A percentile compares a stretch with the other conserved stretches of the same genome.
phyloP scores from a whole-genome alignment of 2,329 filamentous ascomycete genomes.

The Penicillium sp. region DNA sequence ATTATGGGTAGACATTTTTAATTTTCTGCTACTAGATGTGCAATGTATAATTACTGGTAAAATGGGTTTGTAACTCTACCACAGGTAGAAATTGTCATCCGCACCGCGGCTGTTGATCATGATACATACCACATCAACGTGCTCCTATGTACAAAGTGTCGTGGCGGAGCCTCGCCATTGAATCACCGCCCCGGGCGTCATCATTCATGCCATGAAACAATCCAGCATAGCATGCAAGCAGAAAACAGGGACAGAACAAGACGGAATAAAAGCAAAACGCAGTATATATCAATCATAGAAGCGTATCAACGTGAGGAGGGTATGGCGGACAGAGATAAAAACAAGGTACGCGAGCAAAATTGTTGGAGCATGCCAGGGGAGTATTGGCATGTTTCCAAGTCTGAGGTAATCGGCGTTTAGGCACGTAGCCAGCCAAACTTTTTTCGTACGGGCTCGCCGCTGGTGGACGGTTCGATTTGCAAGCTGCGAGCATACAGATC shows the following conservation, averaged over 20 bases:
- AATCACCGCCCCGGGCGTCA: slow-evolving; percentile 15
- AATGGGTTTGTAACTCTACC: slow-evolving; percentile 9
- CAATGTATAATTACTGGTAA: not conserved
- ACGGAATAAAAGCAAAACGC: slow-evolving; percentile 8
- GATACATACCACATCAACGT: slow-evolving; percentile 2
- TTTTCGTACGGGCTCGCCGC: slow-evolving; percentile 38
- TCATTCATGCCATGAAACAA: slow-evolving; percentile 7
- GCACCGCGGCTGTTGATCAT: slow-evolving; percentile 5
- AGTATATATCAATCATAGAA: slow-evolving; percentile 28
- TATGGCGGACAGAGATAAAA: slow-evolving; percentile 3
- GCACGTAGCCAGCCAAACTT: slow-evolving; percentile 47
- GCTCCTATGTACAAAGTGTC: slow-evolving; percentile 20
- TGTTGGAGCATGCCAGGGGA: not conserved
- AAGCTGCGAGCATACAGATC: slow-evolving; percentile 61
- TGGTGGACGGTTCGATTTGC: slow-evolving; percentile 51
- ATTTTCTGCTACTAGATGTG: not conserved
- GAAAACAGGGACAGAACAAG: slow-evolving; percentile 1
- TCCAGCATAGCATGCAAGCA: slow-evolving; percentile 4
- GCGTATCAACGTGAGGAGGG: slow-evolving; percentile 27
- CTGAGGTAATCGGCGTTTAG: slow-evolving; percentile 13
- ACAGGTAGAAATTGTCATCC: slow-evolving; percentile 10
- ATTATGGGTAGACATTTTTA: not conserved
- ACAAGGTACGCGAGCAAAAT: not conserved
- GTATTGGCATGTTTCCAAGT: not conserved
- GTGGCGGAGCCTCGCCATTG: slow-evolving; percentile 10